A percentile compares a stretch with the other conserved stretches of the same genome.
These are phyloP conservation scores for Chaetomiaceae sp. DNA, from an alignment of 2,329 filamentous ascomycete species.

Conservation along the genomic window DNA sequence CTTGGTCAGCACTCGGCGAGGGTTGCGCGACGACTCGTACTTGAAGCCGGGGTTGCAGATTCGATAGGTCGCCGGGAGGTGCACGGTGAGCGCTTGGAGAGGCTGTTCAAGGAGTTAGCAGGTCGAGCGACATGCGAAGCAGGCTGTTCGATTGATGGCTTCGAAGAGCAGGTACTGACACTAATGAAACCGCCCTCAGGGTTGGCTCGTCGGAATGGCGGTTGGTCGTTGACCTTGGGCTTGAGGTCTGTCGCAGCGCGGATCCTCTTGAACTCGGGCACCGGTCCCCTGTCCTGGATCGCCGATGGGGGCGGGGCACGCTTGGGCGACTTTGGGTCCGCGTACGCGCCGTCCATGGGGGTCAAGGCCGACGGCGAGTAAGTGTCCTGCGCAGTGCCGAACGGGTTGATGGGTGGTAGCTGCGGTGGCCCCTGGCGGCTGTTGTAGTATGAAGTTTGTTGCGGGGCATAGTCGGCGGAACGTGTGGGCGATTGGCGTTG, in stretches of 20 bases:
- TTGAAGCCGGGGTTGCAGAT: constrained; percentile 98
- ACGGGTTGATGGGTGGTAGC: constrained; percentile 68
- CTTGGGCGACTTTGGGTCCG: constrained; percentile 55
- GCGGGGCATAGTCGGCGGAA: constrained; percentile 53
- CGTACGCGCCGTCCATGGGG: constrained; percentile 64
- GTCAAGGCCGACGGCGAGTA: constrained; percentile 66
- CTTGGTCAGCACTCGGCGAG: constrained; percentile 91
- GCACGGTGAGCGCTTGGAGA: constrained; percentile 88
- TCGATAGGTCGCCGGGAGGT: constrained; percentile 90
- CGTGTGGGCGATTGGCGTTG: constrained; percentile 77
- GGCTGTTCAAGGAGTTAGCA: constrained; percentile 52
- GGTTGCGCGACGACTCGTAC: constrained; percentile 96
- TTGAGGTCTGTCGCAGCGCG: constrained; percentile 68
- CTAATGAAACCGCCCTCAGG: constrained; percentile 98
- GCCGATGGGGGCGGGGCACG: constrained; percentile 46
- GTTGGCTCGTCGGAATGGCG: constrained; percentile 86
- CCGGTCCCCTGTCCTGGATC: constrained; percentile 55
- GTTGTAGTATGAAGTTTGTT: constrained; percentile 54
- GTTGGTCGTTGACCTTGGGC: constrained; percentile 80
- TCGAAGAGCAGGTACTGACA: constrained; percentile 48
- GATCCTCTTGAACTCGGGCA: constrained; percentile 84
- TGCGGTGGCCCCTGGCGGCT: constrained; percentile 50
- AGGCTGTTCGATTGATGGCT: background rate
- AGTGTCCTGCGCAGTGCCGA: constrained; percentile 62
- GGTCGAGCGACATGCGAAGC: background rate